A percentile compares a stretch with the other conserved stretches of the same genome.
Conservation (phyloP, 768 basidiomycete genomes). For the Termitomyces bulborhizus region DNA sequence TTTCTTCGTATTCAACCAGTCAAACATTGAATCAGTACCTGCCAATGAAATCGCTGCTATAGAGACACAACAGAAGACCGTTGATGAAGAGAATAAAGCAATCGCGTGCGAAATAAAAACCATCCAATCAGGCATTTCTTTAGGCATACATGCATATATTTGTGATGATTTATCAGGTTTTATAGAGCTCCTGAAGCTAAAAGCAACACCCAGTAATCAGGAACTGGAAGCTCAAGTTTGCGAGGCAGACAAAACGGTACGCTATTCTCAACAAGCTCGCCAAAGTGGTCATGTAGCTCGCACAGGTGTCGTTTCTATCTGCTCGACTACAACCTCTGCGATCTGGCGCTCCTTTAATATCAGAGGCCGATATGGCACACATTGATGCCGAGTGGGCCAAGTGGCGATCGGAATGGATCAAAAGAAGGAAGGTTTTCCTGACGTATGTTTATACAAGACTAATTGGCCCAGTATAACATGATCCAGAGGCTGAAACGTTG, state of each 20-base stretch:
- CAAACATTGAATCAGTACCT: constrained; percentile 59
- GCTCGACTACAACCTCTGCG: constrained; percentile 59
- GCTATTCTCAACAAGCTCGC: constrained; percentile 3
- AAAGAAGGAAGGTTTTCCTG: constrained; percentile 69
- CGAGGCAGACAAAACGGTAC: constrained; percentile 48
- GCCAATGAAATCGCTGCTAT: constrained; percentile 54
- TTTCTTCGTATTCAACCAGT: constrained; percentile 84
- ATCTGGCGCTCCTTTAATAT: constrained; percentile 59
- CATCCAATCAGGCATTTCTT: constrained; percentile 33
- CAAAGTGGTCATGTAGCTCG: neutral
- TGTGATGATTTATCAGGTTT: constrained; percentile 10
- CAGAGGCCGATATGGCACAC: constrained; percentile 60
- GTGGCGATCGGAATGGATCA: constrained; percentile 80
- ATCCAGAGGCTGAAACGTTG: neutral
- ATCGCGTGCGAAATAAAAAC: constrained; percentile 46
- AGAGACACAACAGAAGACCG: constrained; percentile 48
- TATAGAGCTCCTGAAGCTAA: constrained; percentile 61
- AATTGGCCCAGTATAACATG: neutral
- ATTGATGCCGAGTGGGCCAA: constrained; percentile 71
- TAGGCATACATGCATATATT: constrained; percentile 5
- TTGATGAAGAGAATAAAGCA: constrained; percentile 56
- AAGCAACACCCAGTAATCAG: constrained; percentile 59
- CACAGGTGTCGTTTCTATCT: constrained; percentile 43
- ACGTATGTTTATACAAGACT: constrained; percentile 40
- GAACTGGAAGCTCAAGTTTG: constrained; percentile 54